A percentile compares a stretch with the other conserved stretches of the same genome.
Conservation (phyloP, 2,329 filamentous ascomycete genomes). For the Aspergillus luchuensis region DNA sequence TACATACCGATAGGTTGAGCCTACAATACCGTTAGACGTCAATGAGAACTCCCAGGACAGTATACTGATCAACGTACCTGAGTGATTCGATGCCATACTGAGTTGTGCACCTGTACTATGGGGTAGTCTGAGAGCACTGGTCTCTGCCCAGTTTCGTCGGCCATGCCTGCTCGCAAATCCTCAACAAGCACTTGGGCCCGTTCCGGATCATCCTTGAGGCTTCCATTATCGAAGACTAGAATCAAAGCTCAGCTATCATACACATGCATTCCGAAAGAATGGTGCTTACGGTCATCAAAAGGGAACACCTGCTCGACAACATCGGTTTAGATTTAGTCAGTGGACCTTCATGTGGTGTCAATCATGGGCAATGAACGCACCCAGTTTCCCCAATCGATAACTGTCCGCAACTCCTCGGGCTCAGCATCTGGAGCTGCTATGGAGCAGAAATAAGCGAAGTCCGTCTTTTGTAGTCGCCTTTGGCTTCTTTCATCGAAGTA, state of each 20-base stretch:
- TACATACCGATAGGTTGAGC: constrained; percentile 13
- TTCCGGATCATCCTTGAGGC: constrained; percentile 26
- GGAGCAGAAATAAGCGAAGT: constrained; percentile 31
- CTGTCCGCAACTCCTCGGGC: constrained; percentile 24
- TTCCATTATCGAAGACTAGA: constrained; percentile 35
- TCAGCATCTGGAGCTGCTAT: constrained; percentile 28
- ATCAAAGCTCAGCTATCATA: not conserved
- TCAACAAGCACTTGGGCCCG: constrained; percentile 27
- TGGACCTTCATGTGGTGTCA: not conserved
- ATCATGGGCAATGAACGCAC: constrained; percentile 7
- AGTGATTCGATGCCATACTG: constrained; percentile 28
- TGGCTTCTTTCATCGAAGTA: constrained; percentile 14
- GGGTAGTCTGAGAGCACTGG: constrained; percentile 5
- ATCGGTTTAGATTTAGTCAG: not conserved
- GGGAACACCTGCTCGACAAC: constrained; percentile 15
- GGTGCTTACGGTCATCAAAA: constrained; percentile 18
- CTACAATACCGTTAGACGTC: not conserved
- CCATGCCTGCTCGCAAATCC: constrained; percentile 23
- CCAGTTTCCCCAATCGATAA: constrained; percentile 35
- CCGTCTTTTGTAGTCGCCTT: constrained; percentile 18
- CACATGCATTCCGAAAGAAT: no score
- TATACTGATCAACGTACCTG: constrained; percentile 6
- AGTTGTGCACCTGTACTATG: constrained; percentile 31
- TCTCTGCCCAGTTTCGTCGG: constrained; percentile 19
- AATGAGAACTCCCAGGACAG: not conserved